Percentiles rank a stretch among this genome's conserved stretches.
phyloP scores from a whole-genome alignment of 192 early-diverging fungal genomes.

The Coemansia sp. region DNA sequence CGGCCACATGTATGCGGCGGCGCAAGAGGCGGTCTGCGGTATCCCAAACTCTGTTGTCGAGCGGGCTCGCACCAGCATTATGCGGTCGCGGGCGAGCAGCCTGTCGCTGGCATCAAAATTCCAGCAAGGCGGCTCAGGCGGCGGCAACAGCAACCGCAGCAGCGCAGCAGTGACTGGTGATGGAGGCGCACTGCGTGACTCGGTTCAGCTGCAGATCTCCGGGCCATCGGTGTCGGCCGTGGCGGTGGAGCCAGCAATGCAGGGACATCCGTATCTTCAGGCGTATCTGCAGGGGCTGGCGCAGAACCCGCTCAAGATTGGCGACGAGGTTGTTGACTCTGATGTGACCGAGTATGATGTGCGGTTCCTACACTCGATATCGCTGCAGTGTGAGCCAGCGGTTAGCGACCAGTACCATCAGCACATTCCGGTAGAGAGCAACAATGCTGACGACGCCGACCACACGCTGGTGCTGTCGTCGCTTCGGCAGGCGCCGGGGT shows the following conservation, averaged over 20 bases:
- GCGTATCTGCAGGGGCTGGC: conserved; percentile 28
- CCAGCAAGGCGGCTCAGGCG: conserved; percentile 17
- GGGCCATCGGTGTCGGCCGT: neutral
- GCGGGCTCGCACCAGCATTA: conserved; percentile 42
- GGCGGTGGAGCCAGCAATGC: conserved; percentile 32
- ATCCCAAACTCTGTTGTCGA: conserved; percentile 35
- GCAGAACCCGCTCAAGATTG: conserved; percentile 45
- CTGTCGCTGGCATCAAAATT: conserved; percentile 43
- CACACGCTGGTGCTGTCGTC: conserved; percentile 17
- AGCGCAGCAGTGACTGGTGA: neutral
- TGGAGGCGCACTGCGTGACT: conserved; percentile 12
- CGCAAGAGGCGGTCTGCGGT: conserved; percentile 22
- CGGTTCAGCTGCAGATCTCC: conserved; percentile 4
- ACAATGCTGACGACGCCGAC: conserved; percentile 15
- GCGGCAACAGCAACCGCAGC: conserved; percentile 8
- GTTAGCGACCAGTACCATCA: conserved; percentile 48
- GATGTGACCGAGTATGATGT: conserved; percentile 48
- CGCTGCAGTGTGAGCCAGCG: conserved; percentile 51
- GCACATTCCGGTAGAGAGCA: conserved; percentile 19
- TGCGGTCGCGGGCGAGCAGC: conserved; percentile 50
- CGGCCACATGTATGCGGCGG: conserved; percentile 39
- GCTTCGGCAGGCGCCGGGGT: conserved; percentile 45
- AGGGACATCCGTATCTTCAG: conserved; percentile 37
- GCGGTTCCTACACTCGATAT: conserved; percentile 46
- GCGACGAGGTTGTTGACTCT: conserved; percentile 47